Base-by-base conservation (phyloP, 2,329 filamentous ascomycete species). In the Anthostomella pinea region DNA sequence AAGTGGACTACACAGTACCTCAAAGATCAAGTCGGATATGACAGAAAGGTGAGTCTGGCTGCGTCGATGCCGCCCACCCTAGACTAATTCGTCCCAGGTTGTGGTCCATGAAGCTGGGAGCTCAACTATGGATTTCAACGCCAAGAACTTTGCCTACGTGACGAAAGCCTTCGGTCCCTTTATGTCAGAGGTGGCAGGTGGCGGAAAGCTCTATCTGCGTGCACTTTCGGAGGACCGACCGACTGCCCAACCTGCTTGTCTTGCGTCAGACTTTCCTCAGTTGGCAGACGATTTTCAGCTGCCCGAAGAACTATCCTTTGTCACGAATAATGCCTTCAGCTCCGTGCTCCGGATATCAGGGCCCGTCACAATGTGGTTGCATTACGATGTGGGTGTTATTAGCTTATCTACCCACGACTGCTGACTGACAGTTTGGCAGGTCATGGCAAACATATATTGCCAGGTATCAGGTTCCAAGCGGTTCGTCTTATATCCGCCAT, bases 371-470 rank as follows among this genome's bases (percentile, higher is more conserved):
- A 86, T 95, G 77, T 95, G 90, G 89, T 70, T 95, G 20, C 87
- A 94, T 62, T 94, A 93, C 66, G 87, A 94, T 63, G 81, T 84
- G 58, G 63, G 71, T 61, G 6, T 26, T 10, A 32, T 25, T 35
- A 8, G 22, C 14, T 31, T 8, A 7, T 8, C 6, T 30, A 29
- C n/a, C 15, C 17, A 9, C 19, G 30, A 14, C 19, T 17, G 4
- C 16, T 33, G 11, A 34, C 21, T 39, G 25, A 47, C 30, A 14
- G 16, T 24, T 22, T 9, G 18, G 4, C 14, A 85, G 76, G 87
- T 93, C 11, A 89, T 94, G 75, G 86, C 87, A 32, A 95, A 95
- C 53, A 71, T 95, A 3, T 83, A 93, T 42, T 88, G 83, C 53
- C 89, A 95, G 57, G 73, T 95, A 33, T 65, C 68, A 23, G 88